A percentile compares a stretch with the other conserved stretches of the same genome.
These are phyloP conservation scores for Plantago elongata DNA, from an alignment of 257 asterid genomes.

Conservation along the genomic window DNA sequence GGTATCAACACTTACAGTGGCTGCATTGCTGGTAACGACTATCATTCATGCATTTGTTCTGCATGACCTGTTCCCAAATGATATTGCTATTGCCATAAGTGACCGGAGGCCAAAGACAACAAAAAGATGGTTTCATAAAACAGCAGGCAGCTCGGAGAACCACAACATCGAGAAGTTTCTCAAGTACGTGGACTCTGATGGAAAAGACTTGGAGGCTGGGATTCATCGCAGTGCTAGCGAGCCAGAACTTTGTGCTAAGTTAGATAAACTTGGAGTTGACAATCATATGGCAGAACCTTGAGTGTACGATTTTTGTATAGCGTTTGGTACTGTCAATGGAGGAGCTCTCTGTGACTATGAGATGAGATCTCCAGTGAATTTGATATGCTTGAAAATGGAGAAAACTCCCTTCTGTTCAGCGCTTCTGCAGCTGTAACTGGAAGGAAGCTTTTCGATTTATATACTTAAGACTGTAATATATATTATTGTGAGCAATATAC, in stretches of 20 bases:
- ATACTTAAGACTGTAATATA: too few species aligned
- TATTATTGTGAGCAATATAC: too few species aligned
- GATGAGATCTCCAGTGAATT: slow-evolving; percentile 30
- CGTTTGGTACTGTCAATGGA: slow-evolving; percentile 25
- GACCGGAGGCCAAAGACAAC: slow-evolving; percentile 36
- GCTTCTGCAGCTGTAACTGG: too few species aligned
- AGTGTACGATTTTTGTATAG: not conserved
- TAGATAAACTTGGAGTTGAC: slow-evolving; percentile 4
- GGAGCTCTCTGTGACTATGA: slow-evolving; percentile 21
- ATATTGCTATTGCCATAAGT: slow-evolving; percentile 69
- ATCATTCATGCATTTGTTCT: slow-evolving; percentile 65
- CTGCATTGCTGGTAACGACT: slow-evolving; percentile 51
- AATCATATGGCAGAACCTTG: slow-evolving; percentile 3
- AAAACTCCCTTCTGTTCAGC: not conserved
- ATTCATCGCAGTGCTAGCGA: slow-evolving; percentile 16
- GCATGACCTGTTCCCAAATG: slow-evolving; percentile 73
- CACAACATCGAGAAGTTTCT: slow-evolving; percentile 39
- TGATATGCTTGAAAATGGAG: slow-evolving; percentile 23
- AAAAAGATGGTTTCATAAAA: slow-evolving; percentile 44
- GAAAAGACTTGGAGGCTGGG: slow-evolving; percentile 46
- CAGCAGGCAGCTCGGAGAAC: slow-evolving; percentile 39
- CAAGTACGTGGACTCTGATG: slow-evolving; percentile 40
- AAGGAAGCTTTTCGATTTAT: too few species aligned
- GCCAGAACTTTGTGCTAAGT: slow-evolving; percentile 15
- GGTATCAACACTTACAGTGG: slow-evolving; percentile 52